Base-by-base conservation (phyloP, 495 filamentous ascomycete genomes). In the Trichoderma virens region DNA sequence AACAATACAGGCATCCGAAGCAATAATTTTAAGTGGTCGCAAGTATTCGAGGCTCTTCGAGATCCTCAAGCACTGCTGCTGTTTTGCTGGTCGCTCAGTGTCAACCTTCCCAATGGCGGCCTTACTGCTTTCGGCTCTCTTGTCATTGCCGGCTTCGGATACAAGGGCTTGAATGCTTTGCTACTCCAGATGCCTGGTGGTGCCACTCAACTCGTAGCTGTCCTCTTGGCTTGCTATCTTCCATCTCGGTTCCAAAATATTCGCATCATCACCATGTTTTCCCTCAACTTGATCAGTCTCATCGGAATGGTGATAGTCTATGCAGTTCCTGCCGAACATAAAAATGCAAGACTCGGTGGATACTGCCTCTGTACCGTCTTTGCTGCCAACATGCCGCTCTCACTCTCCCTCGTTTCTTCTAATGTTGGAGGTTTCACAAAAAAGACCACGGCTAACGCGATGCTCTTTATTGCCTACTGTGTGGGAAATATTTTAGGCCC, bases 371-470 rank as follows among this genome's bases (percentile, higher is more conserved):
- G 11, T 13, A 72, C 72, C 61, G 72, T 73, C 35, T 68, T 71
- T n/a, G 66, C 78, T 7, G 69, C 70, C 32, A 72, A 70, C 14
- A 71, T 71, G 2, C 71, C 73, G 8, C 60, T 67, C n/a, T 71
- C 67, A 14, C 64, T 77, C 8, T 72, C 72, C 6, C 64, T 77
- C 0, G 67, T 72, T 14, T 45, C 77, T 20, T 72, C 71, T 25
- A 90, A 91, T 68, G 81, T 88, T 34, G 82, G 85, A 3, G 87
- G 88, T 11, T 88, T 88, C 64, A 90, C 88, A 5, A 90, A 90
- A 77, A 90, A 90, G 72, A 89, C 86, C 3, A 90, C 87, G 0
- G 86, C 90, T 63, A 73, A 68, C 2, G 73, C 68, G 2, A 39
- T 91, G 23, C 86, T 88, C 59, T 75, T 91, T 35, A 85, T 90